Evolutionary conservation across 768 basidiomycete species (phyloP).

Genomic region (Heimioporus sp.): DNA sequence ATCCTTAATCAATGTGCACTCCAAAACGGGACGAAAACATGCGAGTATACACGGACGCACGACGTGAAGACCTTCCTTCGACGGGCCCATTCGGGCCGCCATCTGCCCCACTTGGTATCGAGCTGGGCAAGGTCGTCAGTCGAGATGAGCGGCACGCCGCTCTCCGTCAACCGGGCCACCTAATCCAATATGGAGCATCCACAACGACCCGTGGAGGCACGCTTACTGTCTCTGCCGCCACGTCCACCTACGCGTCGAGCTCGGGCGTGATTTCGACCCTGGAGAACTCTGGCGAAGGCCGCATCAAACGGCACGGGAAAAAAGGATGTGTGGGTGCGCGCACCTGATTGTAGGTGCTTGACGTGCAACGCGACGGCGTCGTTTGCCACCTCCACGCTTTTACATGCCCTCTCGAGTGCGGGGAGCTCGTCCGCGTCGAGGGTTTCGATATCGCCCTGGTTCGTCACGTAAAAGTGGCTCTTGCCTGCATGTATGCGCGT

Average conservation of each 20-base stretch:
- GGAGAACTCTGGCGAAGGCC: too few species aligned
- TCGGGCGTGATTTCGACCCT: conserved; percentile 65
- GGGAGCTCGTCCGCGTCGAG: conserved; percentile 61
- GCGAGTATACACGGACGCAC: conserved; percentile 20
- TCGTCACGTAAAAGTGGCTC: conserved; percentile 82
- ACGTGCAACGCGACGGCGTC: conserved; percentile 50
- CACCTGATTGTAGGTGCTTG: conserved; percentile 39
- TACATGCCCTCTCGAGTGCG: conserved; percentile 58
- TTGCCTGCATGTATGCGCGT: conserved; percentile 51
- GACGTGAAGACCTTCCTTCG: conserved; percentile 66
- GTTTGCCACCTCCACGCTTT: conserved; percentile 57
- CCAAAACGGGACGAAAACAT: not conserved
- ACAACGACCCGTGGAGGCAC: too few species aligned
- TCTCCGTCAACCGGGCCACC: conserved; percentile 1
- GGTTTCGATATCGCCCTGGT: conserved; percentile 69
- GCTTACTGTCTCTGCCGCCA: conserved; percentile 52
- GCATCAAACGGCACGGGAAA: too few species aligned
- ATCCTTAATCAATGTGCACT: not conserved
- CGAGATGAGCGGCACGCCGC: conserved; percentile 62
- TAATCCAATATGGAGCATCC: too few species aligned
- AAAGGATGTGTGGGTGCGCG: too few species aligned
- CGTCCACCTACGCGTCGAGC: conserved; percentile 53
- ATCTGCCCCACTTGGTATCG: conserved; percentile 72
- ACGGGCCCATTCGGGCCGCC: conserved; percentile 79
- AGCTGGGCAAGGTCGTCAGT: conserved; percentile 66